A percentile compares a stretch with the other conserved stretches of the same genome.
Conservation (phyloP, 495 filamentous ascomycete genomes). For the Oleoguttula mirabilis region DNA sequence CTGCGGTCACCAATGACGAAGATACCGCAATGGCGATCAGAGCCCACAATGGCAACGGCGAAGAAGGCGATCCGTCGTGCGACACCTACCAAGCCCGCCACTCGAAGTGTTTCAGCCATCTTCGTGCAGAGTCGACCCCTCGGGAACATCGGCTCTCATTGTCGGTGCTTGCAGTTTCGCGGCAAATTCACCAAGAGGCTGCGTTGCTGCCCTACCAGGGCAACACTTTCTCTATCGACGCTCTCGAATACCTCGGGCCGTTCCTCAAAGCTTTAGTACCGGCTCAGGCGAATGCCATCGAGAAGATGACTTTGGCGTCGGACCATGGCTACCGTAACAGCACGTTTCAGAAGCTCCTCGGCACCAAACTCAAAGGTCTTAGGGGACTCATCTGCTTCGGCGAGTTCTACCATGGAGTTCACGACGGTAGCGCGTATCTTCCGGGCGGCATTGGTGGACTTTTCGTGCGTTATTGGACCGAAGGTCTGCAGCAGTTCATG, state of each 20-base stretch:
- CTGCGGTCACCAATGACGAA: background rate
- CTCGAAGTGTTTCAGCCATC: background rate
- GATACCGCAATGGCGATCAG: background rate
- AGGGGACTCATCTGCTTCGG: background rate
- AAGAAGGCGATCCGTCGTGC: background rate
- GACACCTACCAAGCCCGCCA: background rate
- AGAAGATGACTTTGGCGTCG: background rate
- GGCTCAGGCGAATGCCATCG: slow-evolving; percentile 2
- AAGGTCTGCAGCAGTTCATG: no score
- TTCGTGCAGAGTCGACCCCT: no score
- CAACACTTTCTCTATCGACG: background rate
- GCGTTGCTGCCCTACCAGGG: slow-evolving; percentile 5
- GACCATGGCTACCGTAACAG: background rate
- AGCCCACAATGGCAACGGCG: background rate
- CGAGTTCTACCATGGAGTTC: no score
- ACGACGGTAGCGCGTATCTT: no score
- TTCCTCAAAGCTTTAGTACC: slow-evolving; percentile 1
- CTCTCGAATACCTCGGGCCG: background rate
- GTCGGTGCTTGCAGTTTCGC: background rate
- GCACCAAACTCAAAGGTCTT: slow-evolving; percentile 1
- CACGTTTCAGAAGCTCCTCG: background rate
- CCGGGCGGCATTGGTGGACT: no score
- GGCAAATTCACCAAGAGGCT: slow-evolving; percentile 6
- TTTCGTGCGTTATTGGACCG: no score
- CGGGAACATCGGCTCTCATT: background rate